phyloP scores from a whole-genome alignment of 169 alveolate genomes.

The Eimeria mitis region DNA sequence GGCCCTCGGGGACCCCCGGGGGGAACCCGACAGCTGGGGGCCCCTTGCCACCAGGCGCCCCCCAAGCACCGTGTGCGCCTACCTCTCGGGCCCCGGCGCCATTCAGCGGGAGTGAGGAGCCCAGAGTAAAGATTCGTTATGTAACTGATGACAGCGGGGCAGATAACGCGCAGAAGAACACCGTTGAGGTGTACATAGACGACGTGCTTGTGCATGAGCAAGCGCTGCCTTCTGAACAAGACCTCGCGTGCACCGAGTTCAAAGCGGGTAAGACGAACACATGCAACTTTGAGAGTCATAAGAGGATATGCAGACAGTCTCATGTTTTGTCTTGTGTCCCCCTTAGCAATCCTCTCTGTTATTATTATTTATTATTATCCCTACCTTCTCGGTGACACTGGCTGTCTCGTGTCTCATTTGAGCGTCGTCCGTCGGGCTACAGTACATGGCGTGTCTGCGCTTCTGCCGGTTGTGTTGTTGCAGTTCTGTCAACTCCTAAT shows the following conservation, averaged over 20 bases:
- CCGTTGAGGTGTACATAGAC: conserved; percentile 13
- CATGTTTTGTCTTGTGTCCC: too few species aligned
- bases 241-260: conserved; percentile 6
- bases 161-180: background rate
- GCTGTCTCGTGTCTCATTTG: too few species aligned
- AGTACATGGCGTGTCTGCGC: background rate
- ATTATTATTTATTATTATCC: too few species aligned
- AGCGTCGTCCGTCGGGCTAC: background rate
- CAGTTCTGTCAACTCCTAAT: conserved; percentile 32
- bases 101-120: background rate
- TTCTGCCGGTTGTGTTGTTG: background rate
- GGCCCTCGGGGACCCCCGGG: background rate
- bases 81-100: background rate
- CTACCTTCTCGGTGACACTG: too few species aligned
- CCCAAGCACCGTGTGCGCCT: background rate
- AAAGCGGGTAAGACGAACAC: background rate
- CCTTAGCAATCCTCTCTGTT: too few species aligned
- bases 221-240: conserved; percentile 12
- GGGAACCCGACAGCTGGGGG: background rate
- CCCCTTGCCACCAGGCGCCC: background rate
- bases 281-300: too few species aligned
- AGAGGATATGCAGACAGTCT: too few species aligned
- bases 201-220: conserved; percentile 53
- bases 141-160: conserved; percentile 2
- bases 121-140: conserved; percentile 62